These are phyloP conservation scores for Colletotrichum sp. DNA, from an alignment of 2,329 filamentous ascomycete genomes.

Conservation along the genomic window DNA sequence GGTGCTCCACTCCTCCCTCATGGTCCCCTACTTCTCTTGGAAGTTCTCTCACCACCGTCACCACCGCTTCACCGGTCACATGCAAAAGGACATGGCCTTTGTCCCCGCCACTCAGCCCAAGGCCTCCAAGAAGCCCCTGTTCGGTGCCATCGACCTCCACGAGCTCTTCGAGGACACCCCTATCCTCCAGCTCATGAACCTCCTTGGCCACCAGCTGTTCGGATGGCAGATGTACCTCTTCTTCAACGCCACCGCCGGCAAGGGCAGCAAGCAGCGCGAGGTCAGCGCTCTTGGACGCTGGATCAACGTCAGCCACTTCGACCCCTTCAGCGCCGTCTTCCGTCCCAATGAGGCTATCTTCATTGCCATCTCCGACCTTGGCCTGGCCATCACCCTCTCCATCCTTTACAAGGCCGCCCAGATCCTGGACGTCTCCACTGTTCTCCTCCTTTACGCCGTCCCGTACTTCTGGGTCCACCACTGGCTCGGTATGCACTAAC, in stretches of 20 bases:
- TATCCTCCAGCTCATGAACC: slow-evolving; percentile 55
- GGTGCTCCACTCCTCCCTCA: slow-evolving; percentile 67
- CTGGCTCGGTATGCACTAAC: slow-evolving; percentile 62
- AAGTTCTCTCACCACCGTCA: slow-evolving; percentile 74
- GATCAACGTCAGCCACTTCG: slow-evolving; percentile 61
- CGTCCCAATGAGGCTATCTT: slow-evolving; percentile 59
- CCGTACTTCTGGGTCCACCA: slow-evolving; percentile 76
- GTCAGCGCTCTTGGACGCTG: slow-evolving; percentile 34
- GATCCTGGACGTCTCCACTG: slow-evolving; percentile 60
- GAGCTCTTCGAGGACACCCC: slow-evolving; percentile 70
- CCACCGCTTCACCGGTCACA: slow-evolving; percentile 72
- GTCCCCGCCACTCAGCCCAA: slow-evolving; percentile 55
- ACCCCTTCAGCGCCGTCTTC: slow-evolving; percentile 66
- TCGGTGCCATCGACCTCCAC: slow-evolving; percentile 46
- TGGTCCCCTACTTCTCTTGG: slow-evolving; percentile 78
- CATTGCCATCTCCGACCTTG: slow-evolving; percentile 65
- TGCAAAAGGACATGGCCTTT: slow-evolving; percentile 71
- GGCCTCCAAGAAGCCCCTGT: slow-evolving; percentile 34
- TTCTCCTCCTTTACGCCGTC: slow-evolving; percentile 64
- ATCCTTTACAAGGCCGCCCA: slow-evolving; percentile 57
- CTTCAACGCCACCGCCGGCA: slow-evolving; percentile 59
- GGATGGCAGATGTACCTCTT: slow-evolving; percentile 71
- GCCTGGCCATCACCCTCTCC: slow-evolving; percentile 55
- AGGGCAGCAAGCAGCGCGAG: slow-evolving; percentile 51
- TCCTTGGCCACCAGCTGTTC: slow-evolving; percentile 67